Percentiles rank a stretch among this genome's conserved stretches.
Conservation (phyloP, 1,284 basidiomycete genomes). For the Trichosporon ovoides region DNA sequence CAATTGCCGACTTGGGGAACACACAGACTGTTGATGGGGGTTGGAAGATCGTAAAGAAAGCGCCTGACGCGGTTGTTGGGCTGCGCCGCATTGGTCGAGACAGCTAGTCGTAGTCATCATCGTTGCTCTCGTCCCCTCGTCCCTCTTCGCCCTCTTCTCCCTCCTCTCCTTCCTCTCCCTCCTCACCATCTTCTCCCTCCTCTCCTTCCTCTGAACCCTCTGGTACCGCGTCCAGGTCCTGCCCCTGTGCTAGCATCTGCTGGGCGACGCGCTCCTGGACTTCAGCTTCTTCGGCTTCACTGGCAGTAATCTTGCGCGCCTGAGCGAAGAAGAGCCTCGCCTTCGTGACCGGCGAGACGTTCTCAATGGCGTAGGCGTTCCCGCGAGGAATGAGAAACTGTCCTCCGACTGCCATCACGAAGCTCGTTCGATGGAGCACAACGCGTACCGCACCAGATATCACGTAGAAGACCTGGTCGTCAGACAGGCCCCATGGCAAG, state of each 20-base stretch:
- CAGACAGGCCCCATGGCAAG: background rate
- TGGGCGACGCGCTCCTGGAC: background rate
- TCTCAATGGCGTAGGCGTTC: constrained; percentile 85
- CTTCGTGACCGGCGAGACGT: constrained; percentile 67
- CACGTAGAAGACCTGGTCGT: constrained; percentile 77
- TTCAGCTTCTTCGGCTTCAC: constrained; percentile 41
- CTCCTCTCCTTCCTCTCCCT: constrained; percentile 1
- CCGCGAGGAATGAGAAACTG: constrained; percentile 89
- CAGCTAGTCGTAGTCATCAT: constrained; percentile 1
- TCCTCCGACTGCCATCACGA: constrained; percentile 72
- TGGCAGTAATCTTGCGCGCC: constrained; percentile 63
- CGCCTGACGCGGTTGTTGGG: background rate
- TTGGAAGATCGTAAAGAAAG: background rate
- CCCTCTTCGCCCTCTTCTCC: constrained; percentile 2
- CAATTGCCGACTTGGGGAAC: background rate
- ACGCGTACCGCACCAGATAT: constrained; percentile 82
- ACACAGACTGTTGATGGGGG: background rate
- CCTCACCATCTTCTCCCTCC: constrained; percentile 2
- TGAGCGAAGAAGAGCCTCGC: constrained; percentile 89
- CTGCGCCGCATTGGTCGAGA: background rate
- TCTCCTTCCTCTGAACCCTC: constrained; percentile 1
- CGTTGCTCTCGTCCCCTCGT: constrained; percentile 14
- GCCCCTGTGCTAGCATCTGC: background rate
- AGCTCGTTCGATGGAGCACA: constrained; percentile 70
- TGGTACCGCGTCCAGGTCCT: background rate